Evolutionary conservation across 139 green algal genomes (phyloP).

Genomic region (Chlorella vulgaris): DNA sequence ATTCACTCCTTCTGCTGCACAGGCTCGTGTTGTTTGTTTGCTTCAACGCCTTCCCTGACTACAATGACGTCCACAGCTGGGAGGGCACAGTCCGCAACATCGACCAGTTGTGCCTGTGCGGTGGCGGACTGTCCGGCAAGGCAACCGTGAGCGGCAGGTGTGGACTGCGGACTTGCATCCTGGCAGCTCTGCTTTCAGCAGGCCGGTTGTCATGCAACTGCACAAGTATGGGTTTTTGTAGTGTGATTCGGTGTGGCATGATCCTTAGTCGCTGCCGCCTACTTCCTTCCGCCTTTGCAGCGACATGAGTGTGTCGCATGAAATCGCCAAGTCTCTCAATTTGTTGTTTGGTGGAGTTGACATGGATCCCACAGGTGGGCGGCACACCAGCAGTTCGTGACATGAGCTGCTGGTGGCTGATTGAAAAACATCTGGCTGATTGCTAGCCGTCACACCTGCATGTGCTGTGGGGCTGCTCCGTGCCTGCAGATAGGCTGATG

Average conservation of each 20-base stretch:
- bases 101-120: slow-evolving; percentile 7
- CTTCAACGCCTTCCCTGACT: slow-evolving; percentile 47
- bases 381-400: neutral
- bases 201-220: too few relatives aligned
- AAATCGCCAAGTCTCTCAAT: slow-evolving; percentile 36
- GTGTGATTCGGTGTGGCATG: too few relatives aligned
- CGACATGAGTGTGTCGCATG: slow-evolving; percentile 9
- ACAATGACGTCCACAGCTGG: slow-evolving; percentile 40
- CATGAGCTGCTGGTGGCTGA: too few relatives aligned
- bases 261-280: too few relatives aligned
- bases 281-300: neutral
- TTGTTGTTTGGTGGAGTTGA: slow-evolving; percentile 48
- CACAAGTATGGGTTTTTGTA: too few relatives aligned
- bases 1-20: neutral
- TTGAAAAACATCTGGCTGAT: too few relatives aligned
- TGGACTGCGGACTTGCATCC: neutral
- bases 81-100: slow-evolving; percentile 14
- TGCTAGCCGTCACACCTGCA: too few relatives aligned
- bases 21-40: neutral
- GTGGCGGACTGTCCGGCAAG: neutral
- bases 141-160: slow-evolving; percentile 19
- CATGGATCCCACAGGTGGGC: slow-evolving; percentile 39
- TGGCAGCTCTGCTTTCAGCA: neutral
- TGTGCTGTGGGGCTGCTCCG: neutral
- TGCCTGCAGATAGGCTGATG: slow-evolving; percentile 28